Evolutionary conservation across 805 yeast species (phyloP).

Genomic region (Ogataea kodamae): DNA sequence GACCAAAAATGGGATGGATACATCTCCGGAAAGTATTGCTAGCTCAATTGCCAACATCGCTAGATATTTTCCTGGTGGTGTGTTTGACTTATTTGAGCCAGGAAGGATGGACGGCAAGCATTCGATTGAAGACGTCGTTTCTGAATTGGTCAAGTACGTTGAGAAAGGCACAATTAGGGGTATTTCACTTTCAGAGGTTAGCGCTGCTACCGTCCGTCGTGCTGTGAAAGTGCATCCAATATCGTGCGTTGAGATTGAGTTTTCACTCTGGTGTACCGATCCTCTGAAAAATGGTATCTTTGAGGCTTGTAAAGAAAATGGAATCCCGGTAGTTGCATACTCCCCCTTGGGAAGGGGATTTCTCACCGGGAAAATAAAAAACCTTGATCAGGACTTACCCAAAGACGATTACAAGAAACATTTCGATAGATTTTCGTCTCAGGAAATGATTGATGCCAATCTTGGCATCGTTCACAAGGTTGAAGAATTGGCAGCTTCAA

Average conservation of each 20-base stretch:
- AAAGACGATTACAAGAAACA: conserved; percentile 52
- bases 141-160: conserved; percentile 53
- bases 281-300: conserved; percentile 61
- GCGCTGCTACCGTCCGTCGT: conserved; percentile 54
- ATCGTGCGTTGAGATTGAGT: conserved; percentile 73
- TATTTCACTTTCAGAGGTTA: conserved; percentile 71
- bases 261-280: conserved; percentile 64
- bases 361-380: conserved; percentile 58
- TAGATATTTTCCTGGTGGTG: conserved; percentile 26
- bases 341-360: conserved; percentile 83
- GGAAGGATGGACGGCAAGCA: conserved; percentile 63
- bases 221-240: conserved; percentile 58
- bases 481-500: conserved; percentile 44
- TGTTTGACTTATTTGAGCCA: conserved; percentile 49
- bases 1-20: conserved; percentile 40
- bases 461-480: conserved; percentile 46
- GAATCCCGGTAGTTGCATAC: conserved; percentile 71
- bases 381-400: conserved; percentile 44
- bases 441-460: conserved; percentile 51
- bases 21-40: conserved; percentile 44
- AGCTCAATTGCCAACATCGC: conserved; percentile 46
- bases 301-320: conserved; percentile 50
- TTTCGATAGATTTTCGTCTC: conserved; percentile 58
- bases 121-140: conserved; percentile 58
- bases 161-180: conserved; percentile 66